Evolutionary conservation across 1,139 yeast species (phyloP), one percentile per base, ranked within the genome.

Genomic region (Sugiyamaella paludigena): DNA sequence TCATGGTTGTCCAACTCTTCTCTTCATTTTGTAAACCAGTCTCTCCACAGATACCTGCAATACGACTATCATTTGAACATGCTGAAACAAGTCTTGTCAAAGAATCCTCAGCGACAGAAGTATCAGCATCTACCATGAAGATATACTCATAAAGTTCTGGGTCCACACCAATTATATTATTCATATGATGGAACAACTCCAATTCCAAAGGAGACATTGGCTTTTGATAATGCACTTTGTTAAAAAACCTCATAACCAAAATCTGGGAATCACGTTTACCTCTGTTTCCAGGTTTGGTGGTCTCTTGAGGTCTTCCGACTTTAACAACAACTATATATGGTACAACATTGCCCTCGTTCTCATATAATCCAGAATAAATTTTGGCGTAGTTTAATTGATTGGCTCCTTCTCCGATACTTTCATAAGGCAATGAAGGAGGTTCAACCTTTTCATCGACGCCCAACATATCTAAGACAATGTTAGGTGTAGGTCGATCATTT

Each of bases 191-290:
- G 58, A 68, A 71, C 30, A 71, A 49, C 50, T 71, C 75, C 12
- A 71, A 59, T 49, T 71, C 75, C 10, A 71, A 57, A 6, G 74
- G 75, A 35, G 56, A 57, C 75, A 71, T 71, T 8, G 73, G 70
- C 16, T 62, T 55, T 41, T 68, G 69, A 49, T 62, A 64, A 40
- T 71, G 75, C 2, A 71, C 72, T 9, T 68, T 63, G 55, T 71
- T 71, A 47, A 71, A 55, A 57, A 70, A 70, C 40, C 65, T 68
- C 73, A 71, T 68, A 45, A 71, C 48, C 38, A 71, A 47, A 45
- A 71, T 63, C 56, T 71, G 75, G 2, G 75, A 70, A 56, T 71
- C 75, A 43, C 75, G 71, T 56, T 71, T 71, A 28, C 75, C 75
- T 46, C 75, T 61, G 55, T 71, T 71, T 10, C 75, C 75, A 2